phyloP scores from a whole-genome alignment of 192 early-diverging fungal genomes.

The Geranomyces michiganensis region DNA sequence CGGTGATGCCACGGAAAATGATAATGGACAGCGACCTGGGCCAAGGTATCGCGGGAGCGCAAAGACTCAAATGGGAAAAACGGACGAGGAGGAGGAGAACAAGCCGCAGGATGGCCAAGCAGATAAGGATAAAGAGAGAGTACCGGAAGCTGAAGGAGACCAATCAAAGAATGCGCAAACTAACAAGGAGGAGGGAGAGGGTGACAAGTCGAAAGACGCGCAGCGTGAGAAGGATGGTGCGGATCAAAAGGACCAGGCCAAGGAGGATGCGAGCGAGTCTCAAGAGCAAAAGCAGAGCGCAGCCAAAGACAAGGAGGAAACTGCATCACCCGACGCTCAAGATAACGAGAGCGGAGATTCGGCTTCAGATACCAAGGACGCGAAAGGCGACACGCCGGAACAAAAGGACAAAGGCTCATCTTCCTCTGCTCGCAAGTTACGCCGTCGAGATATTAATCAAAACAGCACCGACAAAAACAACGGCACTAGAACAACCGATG shows the following conservation, averaged over 20 bases:
- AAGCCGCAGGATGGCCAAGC: neutral
- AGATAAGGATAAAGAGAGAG: neutral
- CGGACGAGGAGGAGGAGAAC: neutral
- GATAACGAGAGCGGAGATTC: too few species aligned
- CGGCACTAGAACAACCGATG: neutral
- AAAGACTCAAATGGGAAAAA: neutral
- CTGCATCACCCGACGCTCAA: too few species aligned
- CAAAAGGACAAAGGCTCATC: neutral
- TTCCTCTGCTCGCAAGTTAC: neutral
- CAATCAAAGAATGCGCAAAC: neutral
- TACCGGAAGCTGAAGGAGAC: neutral
- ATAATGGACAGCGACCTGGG: neutral
- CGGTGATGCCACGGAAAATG: slow-evolving; percentile 7
- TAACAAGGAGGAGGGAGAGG: neutral
- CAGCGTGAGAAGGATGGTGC: neutral
- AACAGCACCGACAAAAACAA: neutral
- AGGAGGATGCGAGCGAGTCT: too few species aligned
- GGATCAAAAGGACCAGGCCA: neutral
- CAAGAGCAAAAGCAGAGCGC: too few species aligned
- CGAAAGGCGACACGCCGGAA: neutral
- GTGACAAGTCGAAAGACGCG: neutral
- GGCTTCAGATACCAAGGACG: too few species aligned
- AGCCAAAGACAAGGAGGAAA: too few species aligned
- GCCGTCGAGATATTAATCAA: neutral
- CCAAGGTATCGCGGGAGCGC: neutral